phyloP scores from a whole-genome alignment of 768 basidiomycete species.

The Leucogyrophana mollusca region DNA sequence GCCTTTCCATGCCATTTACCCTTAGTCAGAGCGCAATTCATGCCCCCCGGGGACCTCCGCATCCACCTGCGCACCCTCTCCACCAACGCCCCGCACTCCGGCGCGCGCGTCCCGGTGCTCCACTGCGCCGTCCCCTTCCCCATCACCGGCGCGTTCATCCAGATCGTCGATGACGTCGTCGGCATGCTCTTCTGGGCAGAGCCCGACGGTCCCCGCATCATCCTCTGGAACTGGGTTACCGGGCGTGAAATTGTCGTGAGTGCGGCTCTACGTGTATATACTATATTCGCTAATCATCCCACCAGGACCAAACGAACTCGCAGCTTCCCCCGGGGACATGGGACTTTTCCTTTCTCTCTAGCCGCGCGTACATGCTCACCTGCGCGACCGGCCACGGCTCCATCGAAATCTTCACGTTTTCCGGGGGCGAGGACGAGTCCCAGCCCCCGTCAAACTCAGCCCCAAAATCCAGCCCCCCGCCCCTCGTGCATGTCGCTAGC shows the following conservation, averaged over 20 bases:
- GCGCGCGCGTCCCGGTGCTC: slow-evolving; percentile 32
- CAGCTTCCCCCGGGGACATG: slow-evolving; percentile 27
- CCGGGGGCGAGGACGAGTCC: slow-evolving; percentile 13
- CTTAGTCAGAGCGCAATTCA: neutral
- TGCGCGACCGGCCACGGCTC: slow-evolving; percentile 29
- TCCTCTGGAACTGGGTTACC: slow-evolving; percentile 53
- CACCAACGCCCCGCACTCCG: slow-evolving; percentile 39
- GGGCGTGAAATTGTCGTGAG: slow-evolving; percentile 43
- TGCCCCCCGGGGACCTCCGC: slow-evolving; percentile 17
- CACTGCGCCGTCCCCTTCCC: slow-evolving; percentile 19
- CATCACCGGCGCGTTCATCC: slow-evolving; percentile 37
- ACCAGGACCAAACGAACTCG: slow-evolving; percentile 26
- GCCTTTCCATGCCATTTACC: neutral
- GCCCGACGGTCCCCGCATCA: slow-evolving; percentile 20
- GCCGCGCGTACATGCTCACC: slow-evolving; percentile 43
- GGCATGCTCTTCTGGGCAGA: slow-evolving; percentile 43
- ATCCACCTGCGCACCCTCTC: slow-evolving; percentile 47
- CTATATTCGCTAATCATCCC: neutral
- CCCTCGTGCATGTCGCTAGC: slow-evolving; percentile 17
- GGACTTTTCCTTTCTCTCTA: slow-evolving; percentile 49
- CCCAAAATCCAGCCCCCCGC: neutral
- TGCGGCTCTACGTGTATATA: slow-evolving; percentile 1
- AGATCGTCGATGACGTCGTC: slow-evolving; percentile 54
- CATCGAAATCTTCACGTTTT: slow-evolving; percentile 44
- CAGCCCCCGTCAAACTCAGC: neutral